Evolutionary conservation across 2,329 filamentous ascomycete genomes (phyloP).

Genomic region (Tolypocladium sp.): DNA sequence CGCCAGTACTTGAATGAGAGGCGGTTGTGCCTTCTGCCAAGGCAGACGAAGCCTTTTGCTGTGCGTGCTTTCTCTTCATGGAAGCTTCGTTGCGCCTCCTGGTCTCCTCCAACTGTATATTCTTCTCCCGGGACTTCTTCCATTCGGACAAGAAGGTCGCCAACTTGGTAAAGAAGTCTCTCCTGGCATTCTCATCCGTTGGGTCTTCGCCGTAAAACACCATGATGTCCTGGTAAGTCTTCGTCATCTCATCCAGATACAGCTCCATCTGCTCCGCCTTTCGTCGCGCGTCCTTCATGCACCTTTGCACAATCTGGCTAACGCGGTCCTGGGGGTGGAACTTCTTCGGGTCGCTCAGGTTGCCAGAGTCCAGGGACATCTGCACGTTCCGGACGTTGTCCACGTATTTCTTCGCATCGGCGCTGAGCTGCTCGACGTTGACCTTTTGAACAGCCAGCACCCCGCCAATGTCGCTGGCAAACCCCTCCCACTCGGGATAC

Average conservation of each 20-base stretch:
- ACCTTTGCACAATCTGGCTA: slow-evolving; percentile 78
- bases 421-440: slow-evolving; percentile 85
- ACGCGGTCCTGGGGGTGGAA: slow-evolving; percentile 98
- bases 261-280: slow-evolving; percentile 95
- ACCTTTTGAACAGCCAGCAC: slow-evolving; percentile 78
- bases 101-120: slow-evolving; percentile 71
- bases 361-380: slow-evolving; percentile 82
- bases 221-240: slow-evolving; percentile 92
- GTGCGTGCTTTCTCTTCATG: slow-evolving; percentile 82
- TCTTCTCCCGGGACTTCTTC: slow-evolving; percentile 95
- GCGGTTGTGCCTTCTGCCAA: slow-evolving; percentile 38
- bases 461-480: slow-evolving; percentile 72
- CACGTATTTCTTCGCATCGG: slow-evolving; percentile 86
- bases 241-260: slow-evolving; percentile 86
- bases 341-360: slow-evolving; percentile 90
- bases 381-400: slow-evolving; percentile 93
- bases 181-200: slow-evolving; percentile 79
- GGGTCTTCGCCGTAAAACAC: slow-evolving; percentile 93
- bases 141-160: slow-evolving; percentile 85
- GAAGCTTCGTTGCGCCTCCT: slow-evolving; percentile 80
- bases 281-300: slow-evolving; percentile 91
- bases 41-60: slow-evolving; percentile 44
- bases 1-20: slow-evolving; percentile 69
- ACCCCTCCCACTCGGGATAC: slow-evolving; percentile 91
- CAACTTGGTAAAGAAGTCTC: slow-evolving; percentile 93